Evolutionary conservation across 495 filamentous ascomycete genomes (phyloP), one percentile per base, ranked within the genome.

Genomic region (Xylaria grammica): DNA sequence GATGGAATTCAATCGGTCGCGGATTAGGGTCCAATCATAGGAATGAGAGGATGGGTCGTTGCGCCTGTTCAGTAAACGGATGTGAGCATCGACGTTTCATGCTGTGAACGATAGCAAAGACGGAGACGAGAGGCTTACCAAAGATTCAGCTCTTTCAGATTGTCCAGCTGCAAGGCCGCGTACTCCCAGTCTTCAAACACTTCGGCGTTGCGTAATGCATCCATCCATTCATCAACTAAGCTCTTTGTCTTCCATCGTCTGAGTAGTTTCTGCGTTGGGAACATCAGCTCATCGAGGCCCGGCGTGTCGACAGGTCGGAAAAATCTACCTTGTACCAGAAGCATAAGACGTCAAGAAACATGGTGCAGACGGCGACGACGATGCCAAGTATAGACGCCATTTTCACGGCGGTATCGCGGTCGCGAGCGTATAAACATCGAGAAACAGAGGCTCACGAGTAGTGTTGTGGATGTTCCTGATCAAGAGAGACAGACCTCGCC

Each of bases 1-100:
- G 64, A 97, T 85, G 27, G 87, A 84, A 68, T 88, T 85, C 29
- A 94, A 77, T 42, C 94, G 87, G 62, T 91, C 86, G 72, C 89
- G 82, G 66, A 97, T 97, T 50, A 97, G 88, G 49, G 86, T 83
- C 81, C 93, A 96, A 77, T 97, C 94, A 77, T 97, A 97, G 72
- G 91, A 84, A 67, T 87, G 87, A 70, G 89, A 93, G 13, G 88
- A 86, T 0, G 90, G 86, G 71, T 94, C 92, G 63, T 94, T 89
- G 42, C 91, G 90, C 90, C 90, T 91, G 48, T 6, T 40, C 44
- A 48, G 42, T 17, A 61, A 34, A 44, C 60, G 38, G 30, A 24
- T 44, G 62, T 70, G 24, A 73, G 60, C 51, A 44, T 10, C 26
- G 42, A n/a, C 40, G 19, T 24, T 67, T 50, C 9, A 8, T 52